A percentile compares a stretch with the other conserved stretches of the same genome.
Evolutionary conservation across 352 stramenopile genomes (phyloP).

Genomic region (Pythium phragmiticola): DNA sequence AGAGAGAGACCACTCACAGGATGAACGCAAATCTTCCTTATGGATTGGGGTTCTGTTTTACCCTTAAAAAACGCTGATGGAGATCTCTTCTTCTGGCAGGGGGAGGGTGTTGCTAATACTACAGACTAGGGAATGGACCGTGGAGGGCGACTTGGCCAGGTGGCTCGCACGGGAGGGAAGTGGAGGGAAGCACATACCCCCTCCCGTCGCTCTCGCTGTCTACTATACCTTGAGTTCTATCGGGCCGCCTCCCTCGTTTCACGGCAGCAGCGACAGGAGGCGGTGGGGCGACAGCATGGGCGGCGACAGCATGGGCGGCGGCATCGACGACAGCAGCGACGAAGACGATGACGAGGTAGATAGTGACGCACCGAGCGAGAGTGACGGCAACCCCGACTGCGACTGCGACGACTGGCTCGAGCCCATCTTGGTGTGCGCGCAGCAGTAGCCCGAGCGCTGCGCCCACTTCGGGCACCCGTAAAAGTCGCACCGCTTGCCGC

Average conservation of each 20-base stretch:
- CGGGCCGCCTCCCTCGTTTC: slow-evolving; percentile 1
- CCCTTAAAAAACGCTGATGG: too few species aligned
- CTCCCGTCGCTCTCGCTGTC: too few species aligned
- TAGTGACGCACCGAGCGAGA: slow-evolving; percentile 1
- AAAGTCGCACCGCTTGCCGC: slow-evolving; percentile 79
- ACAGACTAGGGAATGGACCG: too few species aligned
- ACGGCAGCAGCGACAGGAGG: slow-evolving; percentile 61
- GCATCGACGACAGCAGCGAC: slow-evolving; percentile 22
- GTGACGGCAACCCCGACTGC: slow-evolving; percentile 11
- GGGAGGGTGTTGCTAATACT: too few species aligned
- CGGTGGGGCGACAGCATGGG: slow-evolving; percentile 64
- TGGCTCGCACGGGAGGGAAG: too few species aligned
- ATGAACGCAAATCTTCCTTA: too few species aligned
- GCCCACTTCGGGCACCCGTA: slow-evolving; percentile 82
- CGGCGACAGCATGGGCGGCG: slow-evolving; percentile 39
- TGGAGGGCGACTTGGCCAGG: too few species aligned
- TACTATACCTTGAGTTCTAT: too few species aligned
- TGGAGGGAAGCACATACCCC: too few species aligned
- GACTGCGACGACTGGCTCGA: background rate
- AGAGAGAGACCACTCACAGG: background rate
- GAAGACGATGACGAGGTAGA: slow-evolving; percentile 32
- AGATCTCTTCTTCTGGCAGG: too few species aligned
- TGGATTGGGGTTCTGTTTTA: too few species aligned
- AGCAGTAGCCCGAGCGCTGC: slow-evolving; percentile 84
- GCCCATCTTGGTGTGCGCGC: slow-evolving; percentile 74